Conservation (phyloP, 352 stramenopile genomes). For the Phytopythium cucurbitacearum region DNA sequence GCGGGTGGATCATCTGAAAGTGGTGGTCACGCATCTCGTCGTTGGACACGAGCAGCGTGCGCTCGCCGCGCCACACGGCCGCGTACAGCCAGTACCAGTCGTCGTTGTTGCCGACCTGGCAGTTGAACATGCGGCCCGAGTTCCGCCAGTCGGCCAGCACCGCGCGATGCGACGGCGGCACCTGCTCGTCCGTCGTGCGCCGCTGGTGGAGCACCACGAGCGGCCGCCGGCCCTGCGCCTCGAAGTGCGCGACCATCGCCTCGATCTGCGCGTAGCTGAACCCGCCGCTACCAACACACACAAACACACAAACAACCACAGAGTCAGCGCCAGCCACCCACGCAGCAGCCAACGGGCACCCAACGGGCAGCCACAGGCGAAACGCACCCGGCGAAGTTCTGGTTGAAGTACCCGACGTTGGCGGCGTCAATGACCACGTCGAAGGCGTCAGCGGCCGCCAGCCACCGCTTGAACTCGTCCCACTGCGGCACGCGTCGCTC, state of each 20-base stretch:
- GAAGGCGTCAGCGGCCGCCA: constrained; percentile 66
- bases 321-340: constrained; percentile 7
- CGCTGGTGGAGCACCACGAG: constrained; percentile 95
- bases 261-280: constrained; percentile 97
- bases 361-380: background rate
- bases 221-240: constrained; percentile 79
- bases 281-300: constrained; percentile 46
- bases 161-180: constrained; percentile 65
- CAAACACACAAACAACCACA: background rate
- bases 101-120: constrained; percentile 95
- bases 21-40: constrained; percentile 99
- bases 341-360: constrained; percentile 8
- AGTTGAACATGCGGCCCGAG: constrained; percentile 89
- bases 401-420: constrained; percentile 98
- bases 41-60: constrained; percentile 93
- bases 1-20: constrained; percentile 98
- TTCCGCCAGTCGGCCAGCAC: constrained; percentile 79
- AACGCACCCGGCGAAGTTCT: constrained; percentile 89
- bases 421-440: constrained; percentile 96
- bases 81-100: constrained; percentile 99
- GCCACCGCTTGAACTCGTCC: constrained; percentile 79
- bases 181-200: constrained; percentile 87
- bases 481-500: constrained; percentile 72
- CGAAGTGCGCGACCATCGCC: constrained; percentile 90
- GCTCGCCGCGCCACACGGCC: constrained; percentile 77